A percentile compares a stretch with the other conserved stretches of the same genome.
These are phyloP conservation scores for Amylostereum areolatum DNA, from an alignment of 1,284 basidiomycete species.

Conservation along the genomic window DNA sequence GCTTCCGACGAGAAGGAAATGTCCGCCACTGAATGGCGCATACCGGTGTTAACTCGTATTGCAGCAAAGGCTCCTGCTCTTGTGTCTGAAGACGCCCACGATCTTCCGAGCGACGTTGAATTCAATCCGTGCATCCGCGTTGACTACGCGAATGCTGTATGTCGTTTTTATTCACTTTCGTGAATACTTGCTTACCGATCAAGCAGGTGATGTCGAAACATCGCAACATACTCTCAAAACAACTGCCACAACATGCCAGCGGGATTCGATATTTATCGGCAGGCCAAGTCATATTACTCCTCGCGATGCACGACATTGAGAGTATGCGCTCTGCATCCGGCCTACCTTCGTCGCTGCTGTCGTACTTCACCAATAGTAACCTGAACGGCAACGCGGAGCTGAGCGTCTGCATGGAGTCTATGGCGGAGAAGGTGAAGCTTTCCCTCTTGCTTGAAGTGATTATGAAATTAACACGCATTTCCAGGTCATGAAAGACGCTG, in stretches of 20 bases:
- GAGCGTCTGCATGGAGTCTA: conserved; percentile 74
- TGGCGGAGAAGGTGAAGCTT: conserved; percentile 73
- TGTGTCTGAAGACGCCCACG: conserved; percentile 78
- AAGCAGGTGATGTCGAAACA: conserved; percentile 64
- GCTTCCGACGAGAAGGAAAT: conserved; percentile 41
- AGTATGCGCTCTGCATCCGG: conserved; percentile 80
- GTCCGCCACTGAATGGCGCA: conserved; percentile 69
- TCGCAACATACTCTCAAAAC: conserved; percentile 54
- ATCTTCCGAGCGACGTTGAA: conserved; percentile 87
- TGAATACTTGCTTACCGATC: background rate
- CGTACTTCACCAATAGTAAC: conserved; percentile 88
- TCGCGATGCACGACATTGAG: conserved; percentile 89
- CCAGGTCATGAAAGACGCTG: conserved; percentile 71
- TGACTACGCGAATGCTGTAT: conserved; percentile 78
- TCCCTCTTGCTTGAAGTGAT: background rate
- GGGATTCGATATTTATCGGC: conserved; percentile 77
- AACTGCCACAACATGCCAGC: conserved; percentile 64
- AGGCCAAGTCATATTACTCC: conserved; percentile 83
- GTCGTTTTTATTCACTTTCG: background rate
- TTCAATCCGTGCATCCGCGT: conserved; percentile 92
- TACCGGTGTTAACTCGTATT: conserved; percentile 74
- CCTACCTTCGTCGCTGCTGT: conserved; percentile 76
- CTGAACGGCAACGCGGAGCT: conserved; percentile 70
- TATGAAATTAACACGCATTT: background rate
- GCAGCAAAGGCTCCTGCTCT: conserved; percentile 86